A percentile compares a stretch with the other conserved stretches of the same genome.
These are phyloP conservation scores for Termitomyces sp. DNA, from an alignment of 768 basidiomycete genomes.

Conservation along the genomic window DNA sequence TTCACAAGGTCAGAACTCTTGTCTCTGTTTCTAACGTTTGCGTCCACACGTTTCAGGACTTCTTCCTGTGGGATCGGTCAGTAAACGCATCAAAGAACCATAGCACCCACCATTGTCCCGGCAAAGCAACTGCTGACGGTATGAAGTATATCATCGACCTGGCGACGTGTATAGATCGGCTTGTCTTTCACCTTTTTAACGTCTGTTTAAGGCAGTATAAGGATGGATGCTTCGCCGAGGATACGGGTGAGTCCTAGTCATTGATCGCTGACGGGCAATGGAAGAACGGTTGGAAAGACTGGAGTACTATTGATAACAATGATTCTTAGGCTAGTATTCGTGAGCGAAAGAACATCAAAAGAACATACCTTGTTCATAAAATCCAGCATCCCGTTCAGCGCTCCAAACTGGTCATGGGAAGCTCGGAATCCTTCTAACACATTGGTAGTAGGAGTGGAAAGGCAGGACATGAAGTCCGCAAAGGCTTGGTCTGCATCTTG, in stretches of 20 bases:
- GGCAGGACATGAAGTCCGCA: conserved; percentile 6
- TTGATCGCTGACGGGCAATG: background rate
- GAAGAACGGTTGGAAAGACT: background rate
- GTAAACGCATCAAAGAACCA: background rate
- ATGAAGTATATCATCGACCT: conserved; percentile 13
- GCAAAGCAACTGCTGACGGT: conserved; percentile 11
- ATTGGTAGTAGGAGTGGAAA: background rate
- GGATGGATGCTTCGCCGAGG: conserved; percentile 4
- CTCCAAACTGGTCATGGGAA: background rate
- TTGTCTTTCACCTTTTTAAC: conserved; percentile 12
- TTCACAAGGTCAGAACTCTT: background rate
- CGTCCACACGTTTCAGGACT: conserved; percentile 7
- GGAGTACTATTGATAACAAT: background rate
- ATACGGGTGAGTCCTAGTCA: background rate
- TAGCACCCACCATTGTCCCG: conserved; percentile 7
- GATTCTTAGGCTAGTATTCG: background rate
- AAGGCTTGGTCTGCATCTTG: conserved; percentile 6
- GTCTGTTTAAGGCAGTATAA: background rate
- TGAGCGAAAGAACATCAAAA: background rate
- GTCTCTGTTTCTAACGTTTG: background rate
- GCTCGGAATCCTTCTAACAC: background rate
- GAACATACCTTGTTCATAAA: background rate
- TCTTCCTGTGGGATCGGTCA: background rate
- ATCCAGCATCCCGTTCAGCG: background rate
- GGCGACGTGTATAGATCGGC: conserved; percentile 11